phyloP scores from a whole-genome alignment of 305 asterid genomes.

The Plantago lanceolata region DNA sequence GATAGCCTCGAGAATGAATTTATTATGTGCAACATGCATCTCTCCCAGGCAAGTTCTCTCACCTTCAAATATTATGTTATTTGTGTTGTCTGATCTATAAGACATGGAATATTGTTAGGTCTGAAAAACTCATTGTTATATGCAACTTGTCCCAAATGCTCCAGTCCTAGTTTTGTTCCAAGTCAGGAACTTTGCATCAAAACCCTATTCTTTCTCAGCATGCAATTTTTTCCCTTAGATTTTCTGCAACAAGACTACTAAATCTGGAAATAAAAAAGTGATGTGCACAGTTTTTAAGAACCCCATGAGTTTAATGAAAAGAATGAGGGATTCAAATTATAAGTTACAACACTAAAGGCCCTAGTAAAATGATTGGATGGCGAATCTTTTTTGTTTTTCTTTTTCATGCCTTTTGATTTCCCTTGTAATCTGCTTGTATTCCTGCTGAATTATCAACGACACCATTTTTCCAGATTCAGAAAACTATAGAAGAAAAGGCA shows the following conservation, averaged over 20 bases:
- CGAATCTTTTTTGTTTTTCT: neutral
- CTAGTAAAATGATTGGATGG: neutral
- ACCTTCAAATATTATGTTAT: constrained; percentile 17
- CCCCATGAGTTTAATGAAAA: neutral
- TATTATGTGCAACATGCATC: constrained; percentile 70
- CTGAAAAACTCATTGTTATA: too few relatives aligned
- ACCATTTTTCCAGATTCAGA: constrained; percentile 51
- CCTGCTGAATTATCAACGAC: constrained; percentile 18
- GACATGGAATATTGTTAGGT: neutral
- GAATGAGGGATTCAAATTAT: neutral
- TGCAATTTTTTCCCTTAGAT: too few relatives aligned
- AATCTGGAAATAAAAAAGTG: too few relatives aligned
- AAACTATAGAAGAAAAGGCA: constrained; percentile 59
- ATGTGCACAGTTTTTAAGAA: neutral
- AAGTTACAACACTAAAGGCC: neutral
- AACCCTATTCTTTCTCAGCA: too few relatives aligned
- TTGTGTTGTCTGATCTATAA: constrained; percentile 1
- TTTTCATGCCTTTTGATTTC: constrained; percentile 2
- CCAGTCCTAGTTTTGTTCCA: too few relatives aligned
- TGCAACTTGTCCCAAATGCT: too few relatives aligned
- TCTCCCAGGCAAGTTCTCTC: constrained; percentile 48
- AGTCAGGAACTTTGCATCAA: too few relatives aligned
- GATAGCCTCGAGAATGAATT: constrained; percentile 91
- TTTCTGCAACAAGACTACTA: neutral
- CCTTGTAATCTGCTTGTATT: constrained; percentile 1